These are phyloP conservation scores for Panus rudis DNA, from an alignment of 768 basidiomycete genomes.

Conservation along the genomic window DNA sequence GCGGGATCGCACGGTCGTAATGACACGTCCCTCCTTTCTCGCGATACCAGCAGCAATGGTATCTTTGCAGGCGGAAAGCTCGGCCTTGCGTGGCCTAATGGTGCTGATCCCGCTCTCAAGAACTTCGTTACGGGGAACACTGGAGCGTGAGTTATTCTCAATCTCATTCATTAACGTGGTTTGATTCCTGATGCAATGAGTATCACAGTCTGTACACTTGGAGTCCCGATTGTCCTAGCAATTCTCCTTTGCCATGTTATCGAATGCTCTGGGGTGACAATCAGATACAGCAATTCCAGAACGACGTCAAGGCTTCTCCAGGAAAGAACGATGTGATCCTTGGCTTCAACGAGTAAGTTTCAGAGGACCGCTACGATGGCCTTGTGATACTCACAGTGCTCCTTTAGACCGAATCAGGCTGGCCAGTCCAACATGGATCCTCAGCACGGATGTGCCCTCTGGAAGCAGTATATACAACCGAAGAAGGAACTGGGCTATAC, in stretches of 20 bases:
- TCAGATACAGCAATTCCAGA: slow-evolving; percentile 40
- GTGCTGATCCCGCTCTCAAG: slow-evolving; percentile 39
- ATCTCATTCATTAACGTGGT: background rate
- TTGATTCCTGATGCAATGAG: no score
- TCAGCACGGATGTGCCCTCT: slow-evolving; percentile 41
- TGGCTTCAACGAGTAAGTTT: slow-evolving; percentile 72
- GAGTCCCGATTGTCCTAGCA: slow-evolving; percentile 44
- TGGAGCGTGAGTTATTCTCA: slow-evolving; percentile 34
- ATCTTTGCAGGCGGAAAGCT: slow-evolving; percentile 41
- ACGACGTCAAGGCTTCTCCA: slow-evolving; percentile 25
- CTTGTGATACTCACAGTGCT: slow-evolving; percentile 14
- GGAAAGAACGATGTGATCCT: slow-evolving; percentile 47
- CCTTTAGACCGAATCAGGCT: slow-evolving; percentile 55
- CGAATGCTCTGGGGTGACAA: slow-evolving; percentile 69
- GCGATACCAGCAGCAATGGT: no score
- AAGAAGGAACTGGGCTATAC: slow-evolving; percentile 48
- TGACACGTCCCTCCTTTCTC: no score
- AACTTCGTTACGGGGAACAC: slow-evolving; percentile 50
- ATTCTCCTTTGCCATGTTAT: slow-evolving; percentile 46
- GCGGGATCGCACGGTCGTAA: no score
- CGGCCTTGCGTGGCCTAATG: slow-evolving; percentile 64
- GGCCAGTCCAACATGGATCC: slow-evolving; percentile 59
- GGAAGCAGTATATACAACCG: slow-evolving; percentile 55
- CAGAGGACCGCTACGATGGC: no score
- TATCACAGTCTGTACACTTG: slow-evolving; percentile 63